Base-by-base conservation (phyloP, 2,329 filamentous ascomycete genomes). In the Fusarium agapanthi region DNA sequence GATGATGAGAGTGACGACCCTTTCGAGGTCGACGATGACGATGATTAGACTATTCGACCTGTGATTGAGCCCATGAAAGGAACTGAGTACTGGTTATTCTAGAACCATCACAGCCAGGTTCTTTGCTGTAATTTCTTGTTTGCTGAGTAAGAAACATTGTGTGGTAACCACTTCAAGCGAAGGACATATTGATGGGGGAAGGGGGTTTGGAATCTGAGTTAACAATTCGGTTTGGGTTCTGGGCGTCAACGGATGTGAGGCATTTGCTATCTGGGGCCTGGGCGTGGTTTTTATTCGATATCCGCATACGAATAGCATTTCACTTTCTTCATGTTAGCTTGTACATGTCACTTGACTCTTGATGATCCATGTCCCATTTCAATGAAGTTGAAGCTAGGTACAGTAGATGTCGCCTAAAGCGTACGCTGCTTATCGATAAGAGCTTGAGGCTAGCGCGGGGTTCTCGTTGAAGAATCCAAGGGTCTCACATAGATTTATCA, bases 1-100 rank as follows among this genome's bases (percentile, higher is more conserved):
- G 64, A 61, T 12, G 58, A 74, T 35, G 81, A 82, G 67, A 84
- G 82, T 56, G 85, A 86, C 47, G 85, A 86, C 64, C 80, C 81
- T 24, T 87, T 87, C 66, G 83, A 82, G 51, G 82, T 86, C 80
- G 85, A 86, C 63, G 85, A 86, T 62, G 80, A 82, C 53, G 80
- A 82, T 24, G 79, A 81, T 57, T 81, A 76, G 72, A 65, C 47
- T 41, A 47, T 53, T 48, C 22, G 37, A 20, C 24, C 15, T 44
- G 26, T 44, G 40, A 32, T 45, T 40, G 44, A 54, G 40, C 41
- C 60, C 26, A 34, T 47, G 30, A 44, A 43, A 43, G 59, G 34
- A 24, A 54, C 58, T 26, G 38, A 22, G 69, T 65, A 57, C 67
- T 63, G 37, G 35, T 43, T 55, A 34, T 59, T 63, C 24, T 32